Evolutionary conservation across 225 moss, liverwort and hornwort genomes (phyloP), one percentile per base, ranked within the genome.

Genomic region (Anthoceros angustus): DNA sequence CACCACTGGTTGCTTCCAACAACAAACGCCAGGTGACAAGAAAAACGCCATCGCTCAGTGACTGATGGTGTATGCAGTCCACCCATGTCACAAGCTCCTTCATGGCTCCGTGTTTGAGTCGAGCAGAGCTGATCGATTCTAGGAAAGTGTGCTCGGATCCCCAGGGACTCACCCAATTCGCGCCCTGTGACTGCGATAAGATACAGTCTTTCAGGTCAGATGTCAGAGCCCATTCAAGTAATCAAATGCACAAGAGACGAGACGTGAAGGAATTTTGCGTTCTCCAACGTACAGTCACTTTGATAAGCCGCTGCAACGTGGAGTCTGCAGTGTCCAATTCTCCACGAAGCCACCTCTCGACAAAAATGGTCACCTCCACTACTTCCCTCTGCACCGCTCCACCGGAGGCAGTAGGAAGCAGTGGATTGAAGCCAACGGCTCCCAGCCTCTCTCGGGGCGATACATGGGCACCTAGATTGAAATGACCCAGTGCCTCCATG

Each of bases 401-500:
- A 55, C 15, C 23, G 18, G 55, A 7, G 15, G n/a, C 18, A 18
- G 55, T 15, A 18, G 55, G n/a, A 23, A 15, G 8, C 6, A n/a
- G 23, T 1, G n/a, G 16, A 18, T 2, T 55, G n/a, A 55, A 15
- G n/a, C 55, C 55, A 23, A 23, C 18, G 18, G 55, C 16, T 18
- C 55, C 55, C 18, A 55, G 18, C 4, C 55, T 55, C 18, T 80
- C 78, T 69, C 80, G 74, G 23, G 78, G 84, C 61, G 71, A 42
- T 46, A 69, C 66, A 61, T 73, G 78, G 45, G 84, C 75, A 39
- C 67, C 74, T 41, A 87, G 64, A 68, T 72, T 65, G 64, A 87
- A 87, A 67, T 87, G 78, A 68, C 77, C 68, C 72, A 87, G 80
- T 42, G 77, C 87, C 67, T 87, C 66, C 49, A 82, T 70, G 23